Percentiles rank a stretch among this genome's conserved stretches.
Conservation (phyloP, 768 basidiomycete species). For the Mycena leptocephala region DNA sequence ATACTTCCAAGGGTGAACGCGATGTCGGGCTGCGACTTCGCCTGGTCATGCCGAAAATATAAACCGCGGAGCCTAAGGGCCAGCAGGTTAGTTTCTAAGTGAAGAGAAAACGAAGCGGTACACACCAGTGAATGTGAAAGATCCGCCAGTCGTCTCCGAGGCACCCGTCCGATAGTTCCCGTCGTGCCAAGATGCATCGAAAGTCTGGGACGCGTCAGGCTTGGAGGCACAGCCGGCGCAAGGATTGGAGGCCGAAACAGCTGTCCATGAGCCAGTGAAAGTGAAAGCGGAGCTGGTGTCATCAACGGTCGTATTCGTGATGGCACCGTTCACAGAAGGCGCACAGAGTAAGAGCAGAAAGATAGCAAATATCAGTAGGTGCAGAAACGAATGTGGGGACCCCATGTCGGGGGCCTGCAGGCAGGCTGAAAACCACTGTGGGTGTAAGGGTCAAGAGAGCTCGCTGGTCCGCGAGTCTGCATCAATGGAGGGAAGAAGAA, state of each 20-base stretch:
- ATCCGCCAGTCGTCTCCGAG: conserved; percentile 22
- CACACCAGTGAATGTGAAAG: conserved; percentile 35
- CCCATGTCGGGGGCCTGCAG: conserved; percentile 26
- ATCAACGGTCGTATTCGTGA: conserved; percentile 31
- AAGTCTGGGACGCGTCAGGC: conserved; percentile 24
- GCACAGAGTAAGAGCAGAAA: conserved; percentile 17
- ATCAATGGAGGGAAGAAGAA: neutral
- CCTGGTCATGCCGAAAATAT: conserved; percentile 36
- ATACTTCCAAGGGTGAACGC: conserved; percentile 27
- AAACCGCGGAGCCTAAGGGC: conserved; percentile 28
- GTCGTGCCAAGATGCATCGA: conserved; percentile 21
- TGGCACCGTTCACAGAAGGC: conserved; percentile 18
- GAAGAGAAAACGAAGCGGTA: neutral
- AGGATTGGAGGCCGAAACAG: conserved; percentile 20
- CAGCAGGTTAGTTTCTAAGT: neutral
- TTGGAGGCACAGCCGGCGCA: conserved; percentile 29
- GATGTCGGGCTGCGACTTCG: conserved; percentile 28
- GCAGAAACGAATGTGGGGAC: conserved; percentile 30
- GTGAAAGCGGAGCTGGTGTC: conserved; percentile 29
- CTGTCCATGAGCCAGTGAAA: conserved; percentile 29
- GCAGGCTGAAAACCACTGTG: conserved; percentile 1
- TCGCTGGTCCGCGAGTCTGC: neutral
- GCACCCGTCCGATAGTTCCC: conserved; percentile 31
- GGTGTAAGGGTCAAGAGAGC: neutral
- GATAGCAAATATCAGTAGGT: neutral